phyloP scores from a whole-genome alignment of 345 rosid genomes.

The Iberis pinnata region DNA sequence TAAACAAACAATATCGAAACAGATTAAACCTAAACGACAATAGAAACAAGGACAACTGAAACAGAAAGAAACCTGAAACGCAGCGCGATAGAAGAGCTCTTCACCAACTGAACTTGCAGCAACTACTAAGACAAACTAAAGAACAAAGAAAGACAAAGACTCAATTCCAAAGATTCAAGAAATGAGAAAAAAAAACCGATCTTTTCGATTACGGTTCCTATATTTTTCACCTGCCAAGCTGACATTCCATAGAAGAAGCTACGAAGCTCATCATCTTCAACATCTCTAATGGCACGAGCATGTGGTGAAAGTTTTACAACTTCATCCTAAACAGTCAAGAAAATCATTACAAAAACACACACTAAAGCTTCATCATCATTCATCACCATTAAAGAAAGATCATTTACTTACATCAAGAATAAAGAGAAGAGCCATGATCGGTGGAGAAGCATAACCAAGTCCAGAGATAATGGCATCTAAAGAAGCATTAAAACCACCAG shows the following conservation, averaged over 20 bases:
- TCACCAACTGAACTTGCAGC: constrained; percentile 91
- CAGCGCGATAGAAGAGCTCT: constrained; percentile 93
- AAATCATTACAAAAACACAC: background rate
- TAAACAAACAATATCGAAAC: background rate
- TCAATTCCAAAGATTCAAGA: background rate
- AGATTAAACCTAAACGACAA: background rate
- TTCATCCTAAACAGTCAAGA: constrained; percentile 57
- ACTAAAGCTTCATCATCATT: background rate
- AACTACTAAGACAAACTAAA: constrained; percentile 74
- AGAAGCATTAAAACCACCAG: constrained; percentile 71
- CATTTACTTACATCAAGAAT: constrained; percentile 70
- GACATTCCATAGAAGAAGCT: constrained; percentile 97
- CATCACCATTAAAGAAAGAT: background rate
- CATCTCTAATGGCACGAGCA: constrained; percentile 97
- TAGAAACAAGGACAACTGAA: background rate
- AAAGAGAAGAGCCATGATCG: constrained; percentile 92
- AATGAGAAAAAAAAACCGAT: too few relatives aligned
- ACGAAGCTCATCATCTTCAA: constrained; percentile 94
- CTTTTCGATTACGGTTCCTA: background rate
- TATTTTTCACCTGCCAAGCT: constrained; percentile 94
- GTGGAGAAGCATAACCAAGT: constrained; percentile 89
- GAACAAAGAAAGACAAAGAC: constrained; percentile 11
- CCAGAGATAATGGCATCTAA: constrained; percentile 74
- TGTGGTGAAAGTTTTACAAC: constrained; percentile 89
- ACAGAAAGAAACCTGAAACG: constrained; percentile 56